Evolutionary conservation across 2,329 filamentous ascomycete genomes (phyloP).

Genomic region (Colletotrichum tropicicola): DNA sequence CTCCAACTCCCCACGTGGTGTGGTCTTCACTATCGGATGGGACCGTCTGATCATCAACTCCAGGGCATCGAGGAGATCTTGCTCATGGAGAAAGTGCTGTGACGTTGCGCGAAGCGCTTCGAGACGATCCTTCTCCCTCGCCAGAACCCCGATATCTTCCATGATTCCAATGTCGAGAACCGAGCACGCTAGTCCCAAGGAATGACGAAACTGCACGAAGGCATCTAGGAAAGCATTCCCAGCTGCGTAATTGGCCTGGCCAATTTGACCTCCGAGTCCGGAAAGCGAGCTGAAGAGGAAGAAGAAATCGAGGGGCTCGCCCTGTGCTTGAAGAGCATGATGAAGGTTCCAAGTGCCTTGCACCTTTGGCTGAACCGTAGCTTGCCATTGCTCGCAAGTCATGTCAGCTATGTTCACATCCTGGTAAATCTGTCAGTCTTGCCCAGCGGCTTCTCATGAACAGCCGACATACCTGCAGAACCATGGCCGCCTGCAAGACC

Average conservation of each 20-base stretch:
- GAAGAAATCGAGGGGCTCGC: conserved; percentile 46
- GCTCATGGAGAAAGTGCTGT: conserved; percentile 31
- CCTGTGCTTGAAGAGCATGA: conserved; percentile 31
- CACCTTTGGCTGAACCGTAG: conserved; percentile 48
- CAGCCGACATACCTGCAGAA: conserved; percentile 36
- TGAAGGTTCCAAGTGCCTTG: conserved; percentile 54
- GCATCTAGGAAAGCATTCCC: conserved; percentile 52
- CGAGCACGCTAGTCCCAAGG: conserved; percentile 45
- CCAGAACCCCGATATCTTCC: conserved; percentile 47
- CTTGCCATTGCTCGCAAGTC: conserved; percentile 45
- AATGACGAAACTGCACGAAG: conserved; percentile 46
- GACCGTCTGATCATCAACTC: conserved; percentile 21
- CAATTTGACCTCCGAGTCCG: conserved; percentile 42
- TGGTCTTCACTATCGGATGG: too few species aligned
- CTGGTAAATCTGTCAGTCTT: too few species aligned
- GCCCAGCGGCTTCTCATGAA: too few species aligned
- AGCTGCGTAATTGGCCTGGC: conserved; percentile 50
- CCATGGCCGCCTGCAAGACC: conserved; percentile 51
- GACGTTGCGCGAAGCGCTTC: conserved; percentile 20
- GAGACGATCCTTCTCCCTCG: conserved; percentile 28
- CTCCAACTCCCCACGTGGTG: too few species aligned
- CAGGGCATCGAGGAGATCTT: conserved; percentile 31
- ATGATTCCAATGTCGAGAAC: conserved; percentile 50
- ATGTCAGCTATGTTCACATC: conserved; percentile 43
- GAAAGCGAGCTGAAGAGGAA: conserved; percentile 44